These are phyloP conservation scores for Murraya paniculata DNA, from an alignment of 345 rosid species.

Conservation along the genomic window DNA sequence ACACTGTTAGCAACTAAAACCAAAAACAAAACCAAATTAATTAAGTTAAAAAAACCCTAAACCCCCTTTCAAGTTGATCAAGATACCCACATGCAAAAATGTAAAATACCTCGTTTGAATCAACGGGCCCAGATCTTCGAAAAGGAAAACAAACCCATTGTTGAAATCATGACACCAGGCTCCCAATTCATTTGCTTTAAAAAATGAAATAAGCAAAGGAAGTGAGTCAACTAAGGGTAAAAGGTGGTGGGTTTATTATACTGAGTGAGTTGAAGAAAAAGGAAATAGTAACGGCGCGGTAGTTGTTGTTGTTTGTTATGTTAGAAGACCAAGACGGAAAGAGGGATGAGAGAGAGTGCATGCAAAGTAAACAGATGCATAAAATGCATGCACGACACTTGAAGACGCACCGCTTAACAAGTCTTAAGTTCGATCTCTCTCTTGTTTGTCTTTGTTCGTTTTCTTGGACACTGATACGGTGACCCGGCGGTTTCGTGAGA, in stretches of 20 bases:
- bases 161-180: neutral
- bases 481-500: conserved; percentile 28
- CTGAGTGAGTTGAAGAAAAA: neutral
- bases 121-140: conserved; percentile 16
- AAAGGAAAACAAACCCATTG: conserved; percentile 7
- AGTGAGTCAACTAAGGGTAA: conserved; percentile 20
- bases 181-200: neutral
- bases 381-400: conserved; percentile 88
- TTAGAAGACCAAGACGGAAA: conserved; percentile 28
- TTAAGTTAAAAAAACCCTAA: conserved; percentile 25
- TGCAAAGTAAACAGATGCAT: conserved; percentile 56
- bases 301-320: neutral
- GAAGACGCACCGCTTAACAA: conserved; percentile 52
- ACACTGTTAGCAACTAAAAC: conserved; percentile 5
- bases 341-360: conserved; percentile 40
- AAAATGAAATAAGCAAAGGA: neutral
- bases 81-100: neutral
- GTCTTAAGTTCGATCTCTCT: conserved; percentile 9
- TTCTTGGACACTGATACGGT: conserved; percentile 22
- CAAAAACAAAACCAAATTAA: conserved; percentile 2
- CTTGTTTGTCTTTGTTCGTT: neutral
- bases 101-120: neutral
- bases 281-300: conserved; percentile 9
- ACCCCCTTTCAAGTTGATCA: conserved; percentile 16
- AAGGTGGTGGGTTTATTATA: neutral